A percentile compares a stretch with the other conserved stretches of the same genome.
These are phyloP conservation scores for Steccherinum ochraceum DNA, from an alignment of 768 basidiomycete species.

Conservation along the genomic window DNA sequence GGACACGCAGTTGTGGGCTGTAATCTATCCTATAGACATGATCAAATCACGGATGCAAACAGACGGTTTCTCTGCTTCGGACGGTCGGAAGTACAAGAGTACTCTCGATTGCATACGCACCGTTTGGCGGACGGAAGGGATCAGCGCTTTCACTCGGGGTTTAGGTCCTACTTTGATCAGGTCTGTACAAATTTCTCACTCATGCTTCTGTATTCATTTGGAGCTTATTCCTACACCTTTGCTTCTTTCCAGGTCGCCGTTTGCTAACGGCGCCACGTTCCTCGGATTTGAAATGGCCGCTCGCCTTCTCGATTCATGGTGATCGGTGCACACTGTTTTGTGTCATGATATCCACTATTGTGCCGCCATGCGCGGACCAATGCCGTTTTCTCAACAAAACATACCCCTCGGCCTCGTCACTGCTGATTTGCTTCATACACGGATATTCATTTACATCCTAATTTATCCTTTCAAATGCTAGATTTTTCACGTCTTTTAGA, in stretches of 20 bases:
- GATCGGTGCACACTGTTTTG: too few species aligned
- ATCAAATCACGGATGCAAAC: constrained; percentile 96
- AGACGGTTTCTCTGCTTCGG: constrained; percentile 72
- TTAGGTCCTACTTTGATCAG: constrained; percentile 87
- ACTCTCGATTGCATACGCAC: constrained; percentile 78
- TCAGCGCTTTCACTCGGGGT: constrained; percentile 86
- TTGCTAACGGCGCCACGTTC: constrained; percentile 96
- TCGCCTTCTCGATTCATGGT: constrained; percentile 46
- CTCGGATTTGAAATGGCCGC: constrained; percentile 92
- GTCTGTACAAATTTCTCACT: constrained; percentile 32
- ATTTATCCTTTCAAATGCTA: too few species aligned
- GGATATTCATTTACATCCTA: too few species aligned
- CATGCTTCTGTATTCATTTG: not conserved
- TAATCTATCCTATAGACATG: constrained; percentile 95
- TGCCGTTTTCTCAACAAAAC: too few species aligned
- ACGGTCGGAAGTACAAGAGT: constrained; percentile 77
- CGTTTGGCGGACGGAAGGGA: constrained; percentile 80
- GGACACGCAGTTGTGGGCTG: constrained; percentile 65
- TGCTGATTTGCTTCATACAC: too few species aligned
- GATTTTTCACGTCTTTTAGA: too few species aligned
- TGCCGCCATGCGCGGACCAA: too few species aligned
- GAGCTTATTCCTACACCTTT: not conserved
- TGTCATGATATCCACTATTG: too few species aligned
- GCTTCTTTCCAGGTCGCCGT: constrained; percentile 61
- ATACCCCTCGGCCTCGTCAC: too few species aligned